Evolutionary conservation across 1,139 yeast genomes (phyloP).

Genomic region (Hyphopichia burtonii): DNA sequence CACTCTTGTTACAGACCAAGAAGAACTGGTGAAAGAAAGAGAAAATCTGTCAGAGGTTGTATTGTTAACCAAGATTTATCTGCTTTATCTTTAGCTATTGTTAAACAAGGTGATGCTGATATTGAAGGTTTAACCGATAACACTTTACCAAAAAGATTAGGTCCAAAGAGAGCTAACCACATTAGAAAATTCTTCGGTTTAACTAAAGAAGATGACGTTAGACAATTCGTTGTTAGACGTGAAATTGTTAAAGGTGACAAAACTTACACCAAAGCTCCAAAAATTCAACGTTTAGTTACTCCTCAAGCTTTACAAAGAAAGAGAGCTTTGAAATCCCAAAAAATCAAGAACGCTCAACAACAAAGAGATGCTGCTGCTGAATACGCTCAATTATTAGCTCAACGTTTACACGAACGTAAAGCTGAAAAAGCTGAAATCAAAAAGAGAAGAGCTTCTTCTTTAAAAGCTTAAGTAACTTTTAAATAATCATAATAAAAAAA

Average conservation of each 20-base stretch:
- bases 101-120: conserved; percentile 96
- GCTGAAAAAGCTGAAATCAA: conserved; percentile 97
- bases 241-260: conserved; percentile 97
- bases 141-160: conserved; percentile 97
- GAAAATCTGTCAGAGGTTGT: conserved; percentile 99
- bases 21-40: conserved; percentile 99
- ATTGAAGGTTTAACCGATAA: conserved; percentile 94
- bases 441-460: conserved; percentile 99
- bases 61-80: conserved; percentile 97
- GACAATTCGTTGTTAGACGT: conserved; percentile 97
- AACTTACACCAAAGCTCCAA: conserved; percentile 99
- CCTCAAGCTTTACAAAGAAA: conserved; percentile 99
- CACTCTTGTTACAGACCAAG: conserved; percentile 99
- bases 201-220: conserved; percentile 94
- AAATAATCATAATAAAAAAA: neutral
- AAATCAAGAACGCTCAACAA: conserved; percentile 96
- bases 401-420: conserved; percentile 98
- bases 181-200: conserved; percentile 99
- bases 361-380: conserved; percentile 99
- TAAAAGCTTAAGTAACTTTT: conserved; percentile 61
- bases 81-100: conserved; percentile 88
- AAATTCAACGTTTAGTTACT: conserved; percentile 98
- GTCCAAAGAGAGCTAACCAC: conserved; percentile 99
- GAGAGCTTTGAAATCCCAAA: conserved; percentile 93
- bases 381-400: conserved; percentile 97